Evolutionary conservation across 441 rosid genomes (phyloP).

Genomic region (Pelargonium fulgidum): DNA sequence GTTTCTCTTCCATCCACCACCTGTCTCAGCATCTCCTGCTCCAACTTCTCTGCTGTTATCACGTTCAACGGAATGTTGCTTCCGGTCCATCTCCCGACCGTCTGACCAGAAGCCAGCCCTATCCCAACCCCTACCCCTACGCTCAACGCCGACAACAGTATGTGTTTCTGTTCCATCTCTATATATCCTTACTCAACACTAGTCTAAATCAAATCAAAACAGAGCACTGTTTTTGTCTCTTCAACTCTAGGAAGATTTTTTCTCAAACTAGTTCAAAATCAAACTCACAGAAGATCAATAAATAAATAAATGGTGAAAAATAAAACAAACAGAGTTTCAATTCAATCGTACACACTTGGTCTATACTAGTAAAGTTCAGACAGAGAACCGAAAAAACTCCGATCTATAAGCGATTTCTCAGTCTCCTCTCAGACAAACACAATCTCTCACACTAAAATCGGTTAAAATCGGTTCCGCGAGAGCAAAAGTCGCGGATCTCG

Average conservation of each 20-base stretch:
- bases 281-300: neutral
- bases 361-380: neutral
- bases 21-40: constrained; percentile 51
- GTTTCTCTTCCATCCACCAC: constrained; percentile 57
- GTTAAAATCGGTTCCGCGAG: constrained; percentile 1
- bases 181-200: neutral
- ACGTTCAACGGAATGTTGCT: constrained; percentile 24
- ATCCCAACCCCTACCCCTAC: constrained; percentile 73
- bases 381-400: neutral
- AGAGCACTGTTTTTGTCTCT: neutral
- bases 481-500: constrained; percentile 1
- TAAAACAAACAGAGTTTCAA: neutral
- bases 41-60: constrained; percentile 41
- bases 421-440: neutral
- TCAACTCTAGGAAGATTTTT: neutral
- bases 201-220: no score
- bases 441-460: neutral
- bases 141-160: constrained; percentile 51
- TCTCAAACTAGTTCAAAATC: neutral
- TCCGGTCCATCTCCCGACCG: constrained; percentile 45
- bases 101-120: constrained; percentile 57
- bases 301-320: neutral
- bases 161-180: constrained; percentile 58
- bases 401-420: neutral
- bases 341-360: no score